Conservation (phyloP, 257 asterid species). For the Orobanche coerulescens region DNA sequence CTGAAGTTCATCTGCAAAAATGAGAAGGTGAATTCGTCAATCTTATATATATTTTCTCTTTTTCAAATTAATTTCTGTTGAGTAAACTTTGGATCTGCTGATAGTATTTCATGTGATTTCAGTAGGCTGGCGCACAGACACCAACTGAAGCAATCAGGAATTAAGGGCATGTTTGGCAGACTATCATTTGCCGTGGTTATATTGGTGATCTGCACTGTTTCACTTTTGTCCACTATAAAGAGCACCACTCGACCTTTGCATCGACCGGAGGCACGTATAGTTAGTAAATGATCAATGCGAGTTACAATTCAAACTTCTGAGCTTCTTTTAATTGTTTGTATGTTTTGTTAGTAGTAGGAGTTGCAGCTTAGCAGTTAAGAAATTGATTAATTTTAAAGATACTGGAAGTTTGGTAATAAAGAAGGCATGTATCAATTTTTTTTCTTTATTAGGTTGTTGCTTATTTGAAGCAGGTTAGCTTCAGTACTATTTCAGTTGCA, state of each 20-base stretch:
- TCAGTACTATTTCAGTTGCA: slow-evolving; percentile 2
- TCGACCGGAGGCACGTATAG: slow-evolving; percentile 43
- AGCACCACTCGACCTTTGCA: slow-evolving; percentile 29
- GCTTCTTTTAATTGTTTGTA: not conserved
- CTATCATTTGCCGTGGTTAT: slow-evolving; percentile 59
- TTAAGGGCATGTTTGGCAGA: slow-evolving; percentile 69
- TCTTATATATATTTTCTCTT: not conserved
- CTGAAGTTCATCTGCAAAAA: slow-evolving; percentile 19
- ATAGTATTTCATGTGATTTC: not conserved
- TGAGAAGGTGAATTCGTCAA: slow-evolving; percentile 42
- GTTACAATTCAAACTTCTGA: not conserved
- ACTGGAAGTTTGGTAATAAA: not conserved
- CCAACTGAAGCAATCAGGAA: slow-evolving; percentile 61
- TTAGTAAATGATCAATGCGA: slow-evolving; percentile 6
- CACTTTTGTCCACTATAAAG: slow-evolving; percentile 46
- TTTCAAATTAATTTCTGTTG: not conserved
- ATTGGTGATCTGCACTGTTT: slow-evolving; percentile 57
- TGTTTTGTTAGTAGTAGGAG: not conserved
- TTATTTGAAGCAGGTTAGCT: slow-evolving; percentile 4
- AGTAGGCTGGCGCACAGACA: slow-evolving; percentile 60
- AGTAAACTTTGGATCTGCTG: slow-evolving; percentile 30
- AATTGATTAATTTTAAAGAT: slow-evolving; percentile 8
- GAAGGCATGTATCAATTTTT: not conserved
- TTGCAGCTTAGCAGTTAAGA: slow-evolving; percentile 13
- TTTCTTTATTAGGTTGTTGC: not conserved